Conservation (phyloP, 2,329 filamentous ascomycete species). For the Aspergillus ochraceoroseus region DNA sequence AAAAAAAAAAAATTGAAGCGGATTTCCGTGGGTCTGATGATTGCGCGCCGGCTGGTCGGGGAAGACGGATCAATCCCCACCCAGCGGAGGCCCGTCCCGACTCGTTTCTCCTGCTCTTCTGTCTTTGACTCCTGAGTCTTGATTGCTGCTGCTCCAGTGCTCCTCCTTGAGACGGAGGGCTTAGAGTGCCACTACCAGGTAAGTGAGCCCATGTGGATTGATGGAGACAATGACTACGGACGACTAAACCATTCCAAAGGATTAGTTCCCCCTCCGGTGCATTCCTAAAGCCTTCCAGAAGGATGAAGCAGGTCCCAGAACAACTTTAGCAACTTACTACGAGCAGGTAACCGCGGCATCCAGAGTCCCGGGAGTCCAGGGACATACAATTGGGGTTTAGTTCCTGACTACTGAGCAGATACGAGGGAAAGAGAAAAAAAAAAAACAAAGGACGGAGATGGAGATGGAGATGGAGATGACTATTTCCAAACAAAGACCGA, state of each 20-base stretch:
- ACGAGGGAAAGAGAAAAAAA: too few species aligned
- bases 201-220: too few species aligned
- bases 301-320: slow-evolving; percentile 17
- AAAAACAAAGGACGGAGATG: too few species aligned
- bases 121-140: too few species aligned
- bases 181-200: too few species aligned
- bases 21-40: slow-evolving; percentile 15
- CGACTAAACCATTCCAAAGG: too few species aligned
- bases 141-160: too few species aligned
- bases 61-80: slow-evolving; percentile 27
- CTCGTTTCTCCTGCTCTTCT: slow-evolving; percentile 19
- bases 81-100: slow-evolving; percentile 22
- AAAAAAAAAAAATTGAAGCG: slow-evolving; percentile 1
- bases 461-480: too few species aligned
- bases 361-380: slow-evolving; percentile 10
- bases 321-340: slow-evolving; percentile 4
- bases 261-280: slow-evolving; percentile 14
- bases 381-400: not conserved
- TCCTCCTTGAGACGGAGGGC: too few species aligned
- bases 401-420: slow-evolving; percentile 9
- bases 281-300: slow-evolving; percentile 22
- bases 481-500: too few species aligned
- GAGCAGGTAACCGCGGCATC: slow-evolving; percentile 10
- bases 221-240: too few species aligned
- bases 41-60: slow-evolving; percentile 20